Evolutionary conservation across 495 filamentous ascomycete species (phyloP).

Genomic region (Terfezia boudieri): DNA sequence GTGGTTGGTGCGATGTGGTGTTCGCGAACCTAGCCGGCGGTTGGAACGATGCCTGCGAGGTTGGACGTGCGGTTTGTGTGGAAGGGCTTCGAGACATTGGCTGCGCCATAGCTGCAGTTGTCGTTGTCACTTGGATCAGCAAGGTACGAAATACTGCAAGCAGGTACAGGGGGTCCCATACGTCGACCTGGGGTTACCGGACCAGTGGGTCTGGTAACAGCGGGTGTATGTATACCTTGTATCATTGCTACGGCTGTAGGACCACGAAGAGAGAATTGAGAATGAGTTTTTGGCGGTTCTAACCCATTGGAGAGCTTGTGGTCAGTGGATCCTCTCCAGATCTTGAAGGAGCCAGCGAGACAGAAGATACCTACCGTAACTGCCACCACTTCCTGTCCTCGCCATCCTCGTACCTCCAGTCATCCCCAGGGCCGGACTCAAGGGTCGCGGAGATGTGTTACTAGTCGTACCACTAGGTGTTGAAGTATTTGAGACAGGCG

Average conservation of each 20-base stretch:
- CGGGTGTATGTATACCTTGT: no score
- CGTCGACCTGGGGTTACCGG: no score
- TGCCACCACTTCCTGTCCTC: constrained; percentile 34
- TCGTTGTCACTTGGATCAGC: no score
- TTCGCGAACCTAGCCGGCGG: background rate
- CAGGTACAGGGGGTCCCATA: no score
- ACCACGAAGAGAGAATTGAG: no score
- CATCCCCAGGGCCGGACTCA: constrained; percentile 26
- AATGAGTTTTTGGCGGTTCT: no score
- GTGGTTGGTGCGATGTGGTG: background rate
- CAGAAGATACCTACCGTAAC: constrained; percentile 4
- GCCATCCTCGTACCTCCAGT: constrained; percentile 35
- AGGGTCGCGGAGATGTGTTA: constrained; percentile 23
- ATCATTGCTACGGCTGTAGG: no score
- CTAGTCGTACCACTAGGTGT: constrained; percentile 8
- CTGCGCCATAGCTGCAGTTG: constrained; percentile 8
- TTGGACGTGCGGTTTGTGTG: constrained; percentile 3
- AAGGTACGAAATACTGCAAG: no score
- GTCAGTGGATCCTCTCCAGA: background rate
- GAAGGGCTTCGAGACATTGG: constrained; percentile 15
- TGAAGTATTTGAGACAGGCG: constrained; percentile 24
- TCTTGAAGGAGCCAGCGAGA: background rate
- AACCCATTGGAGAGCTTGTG: no score
- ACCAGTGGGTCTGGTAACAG: no score
- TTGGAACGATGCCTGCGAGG: background rate